phyloP scores from a whole-genome alignment of 805 yeast genomes.

The Lachancea sp. region DNA sequence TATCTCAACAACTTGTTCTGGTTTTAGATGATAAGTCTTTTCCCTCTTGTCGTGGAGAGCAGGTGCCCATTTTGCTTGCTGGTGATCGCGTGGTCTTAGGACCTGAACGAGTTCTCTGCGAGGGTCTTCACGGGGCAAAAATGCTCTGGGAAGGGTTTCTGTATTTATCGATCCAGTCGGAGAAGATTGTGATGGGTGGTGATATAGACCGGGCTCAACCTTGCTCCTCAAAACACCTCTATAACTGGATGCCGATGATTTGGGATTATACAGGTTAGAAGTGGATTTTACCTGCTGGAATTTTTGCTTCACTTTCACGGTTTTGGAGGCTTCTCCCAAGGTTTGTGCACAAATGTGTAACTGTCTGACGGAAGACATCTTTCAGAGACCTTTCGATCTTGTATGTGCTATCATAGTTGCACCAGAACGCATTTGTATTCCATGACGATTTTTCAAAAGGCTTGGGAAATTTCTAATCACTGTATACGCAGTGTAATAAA shows the following conservation, averaged over 20 bases:
- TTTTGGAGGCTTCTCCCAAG: constrained; percentile 14
- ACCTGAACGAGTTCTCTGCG: constrained; percentile 39
- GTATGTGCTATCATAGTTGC: too few relatives aligned
- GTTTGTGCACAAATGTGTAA: constrained; percentile 11
- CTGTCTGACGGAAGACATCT: constrained; percentile 14
- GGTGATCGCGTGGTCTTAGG: constrained; percentile 35
- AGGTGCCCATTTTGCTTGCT: constrained; percentile 34
- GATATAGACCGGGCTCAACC: constrained; percentile 53
- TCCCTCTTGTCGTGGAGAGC: constrained; percentile 31
- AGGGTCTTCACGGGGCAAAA: constrained; percentile 57
- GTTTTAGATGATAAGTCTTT: constrained; percentile 50
- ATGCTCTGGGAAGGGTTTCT: constrained; percentile 57
- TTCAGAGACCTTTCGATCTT: neutral
- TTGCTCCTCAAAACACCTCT: constrained; percentile 37
- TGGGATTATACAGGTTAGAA: constrained; percentile 45
- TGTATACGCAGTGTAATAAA: too few relatives aligned
- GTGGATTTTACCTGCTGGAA: constrained; percentile 21
- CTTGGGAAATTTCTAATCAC: too few relatives aligned
- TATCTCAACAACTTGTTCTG: constrained; percentile 53
- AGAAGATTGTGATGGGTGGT: constrained; percentile 60
- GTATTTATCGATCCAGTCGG: constrained; percentile 42
- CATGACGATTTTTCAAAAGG: too few relatives aligned
- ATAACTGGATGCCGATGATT: constrained; percentile 60
- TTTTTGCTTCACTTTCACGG: constrained; percentile 12
- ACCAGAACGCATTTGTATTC: too few relatives aligned